These are phyloP conservation scores for Solanum ossicruentum DNA, from an alignment of 257 asterid species.

Conservation along the genomic window DNA sequence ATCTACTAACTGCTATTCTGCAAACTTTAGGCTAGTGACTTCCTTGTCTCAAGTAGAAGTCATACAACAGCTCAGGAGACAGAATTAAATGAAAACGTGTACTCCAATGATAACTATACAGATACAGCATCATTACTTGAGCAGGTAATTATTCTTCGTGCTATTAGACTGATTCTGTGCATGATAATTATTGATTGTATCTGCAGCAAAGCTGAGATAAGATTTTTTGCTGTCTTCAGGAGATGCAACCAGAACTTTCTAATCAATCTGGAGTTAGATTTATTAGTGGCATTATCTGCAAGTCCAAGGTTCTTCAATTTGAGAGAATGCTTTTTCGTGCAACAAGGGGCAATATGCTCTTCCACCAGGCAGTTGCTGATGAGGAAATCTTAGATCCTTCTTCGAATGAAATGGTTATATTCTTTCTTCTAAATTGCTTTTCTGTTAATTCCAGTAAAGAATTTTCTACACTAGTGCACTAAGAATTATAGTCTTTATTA, in stretches of 20 bases:
- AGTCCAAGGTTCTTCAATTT: slow-evolving; percentile 65
- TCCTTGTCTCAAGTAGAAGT: slow-evolving; percentile 67
- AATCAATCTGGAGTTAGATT: slow-evolving; percentile 87
- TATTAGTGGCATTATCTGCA: slow-evolving; percentile 81
- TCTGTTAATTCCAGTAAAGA: background rate
- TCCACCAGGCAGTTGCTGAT: slow-evolving; percentile 78
- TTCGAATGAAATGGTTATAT: slow-evolving; percentile 73
- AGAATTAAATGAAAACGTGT: slow-evolving; percentile 64
- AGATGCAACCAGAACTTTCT: slow-evolving; percentile 67
- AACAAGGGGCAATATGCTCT: slow-evolving; percentile 96
- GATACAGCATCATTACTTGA: slow-evolving; percentile 73
- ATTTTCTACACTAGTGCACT: background rate
- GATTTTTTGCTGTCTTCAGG: slow-evolving; percentile 38
- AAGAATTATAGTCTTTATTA: background rate
- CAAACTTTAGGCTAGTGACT: slow-evolving; percentile 71
- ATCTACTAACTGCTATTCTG: background rate
- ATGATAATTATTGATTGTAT: slow-evolving; percentile 9
- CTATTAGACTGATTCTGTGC: background rate
- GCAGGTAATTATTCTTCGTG: slow-evolving; percentile 39
- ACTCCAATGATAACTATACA: slow-evolving; percentile 25
- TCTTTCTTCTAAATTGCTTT: background rate
- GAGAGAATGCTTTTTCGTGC: slow-evolving; percentile 98
- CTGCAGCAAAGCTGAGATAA: background rate
- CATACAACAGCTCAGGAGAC: slow-evolving; percentile 50
- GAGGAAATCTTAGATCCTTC: slow-evolving; percentile 73